Percentiles rank a stretch among this genome's conserved stretches.
Conservation (phyloP, 805 yeast species). For the Myxozyma geophila region DNA sequence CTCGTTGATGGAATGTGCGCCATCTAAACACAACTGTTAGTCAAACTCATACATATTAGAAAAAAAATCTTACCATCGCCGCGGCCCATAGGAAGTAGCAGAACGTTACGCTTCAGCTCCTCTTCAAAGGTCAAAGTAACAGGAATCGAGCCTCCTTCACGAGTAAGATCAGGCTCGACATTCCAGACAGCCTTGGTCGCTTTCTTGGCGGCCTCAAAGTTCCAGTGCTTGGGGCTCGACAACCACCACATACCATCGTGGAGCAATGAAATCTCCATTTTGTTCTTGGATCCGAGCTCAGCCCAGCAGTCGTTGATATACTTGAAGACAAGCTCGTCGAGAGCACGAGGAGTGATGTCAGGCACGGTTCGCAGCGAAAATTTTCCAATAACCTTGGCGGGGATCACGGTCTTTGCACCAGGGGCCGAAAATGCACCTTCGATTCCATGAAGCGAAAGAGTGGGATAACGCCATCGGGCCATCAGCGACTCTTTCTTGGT, state of each 20-base stretch:
- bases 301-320: conserved; percentile 70
- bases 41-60: background rate
- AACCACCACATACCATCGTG: conserved; percentile 98
- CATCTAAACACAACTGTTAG: conserved; percentile 49
- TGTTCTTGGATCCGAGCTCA: conserved; percentile 76
- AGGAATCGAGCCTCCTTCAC: conserved; percentile 99
- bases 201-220: conserved; percentile 89
- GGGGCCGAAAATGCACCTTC: conserved; percentile 95
- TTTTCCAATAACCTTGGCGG: conserved; percentile 91
- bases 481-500: conserved; percentile 84
- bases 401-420: conserved; percentile 98
- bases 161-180: conserved; percentile 92
- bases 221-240: conserved; percentile 87
- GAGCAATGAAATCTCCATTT: conserved; percentile 68
- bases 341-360: conserved; percentile 76
- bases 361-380: conserved; percentile 98
- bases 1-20: conserved; percentile 98
- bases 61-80: conserved; percentile 65
- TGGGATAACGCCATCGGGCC: conserved; percentile 99
- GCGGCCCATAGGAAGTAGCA: conserved; percentile 95
- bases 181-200: conserved; percentile 96
- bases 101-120: conserved; percentile 79
- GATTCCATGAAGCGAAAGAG: conserved; percentile 92
- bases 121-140: conserved; percentile 93
- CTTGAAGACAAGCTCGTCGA: conserved; percentile 75